Conservation (phyloP, 2,329 filamentous ascomycete species). For the Rugonectria rugulosa region DNA sequence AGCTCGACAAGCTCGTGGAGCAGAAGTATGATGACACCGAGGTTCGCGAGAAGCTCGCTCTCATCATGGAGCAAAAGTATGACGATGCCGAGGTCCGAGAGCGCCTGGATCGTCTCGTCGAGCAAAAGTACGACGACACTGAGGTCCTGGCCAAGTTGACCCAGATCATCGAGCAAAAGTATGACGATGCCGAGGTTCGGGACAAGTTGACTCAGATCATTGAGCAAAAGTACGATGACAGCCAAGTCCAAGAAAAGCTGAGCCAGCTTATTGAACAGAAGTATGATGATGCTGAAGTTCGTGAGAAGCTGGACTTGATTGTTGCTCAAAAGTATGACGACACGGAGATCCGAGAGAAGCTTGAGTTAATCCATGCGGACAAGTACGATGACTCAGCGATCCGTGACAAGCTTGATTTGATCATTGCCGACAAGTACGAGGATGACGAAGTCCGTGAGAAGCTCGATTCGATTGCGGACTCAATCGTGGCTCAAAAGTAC, state of each 20-base stretch:
- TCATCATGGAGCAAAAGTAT: slow-evolving; percentile 61
- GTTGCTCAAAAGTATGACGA: slow-evolving; percentile 64
- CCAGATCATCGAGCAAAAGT: slow-evolving; percentile 43
- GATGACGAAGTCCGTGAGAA: slow-evolving; percentile 41
- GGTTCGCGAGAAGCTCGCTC: slow-evolving; percentile 41
- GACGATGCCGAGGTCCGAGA: slow-evolving; percentile 53
- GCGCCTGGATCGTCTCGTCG: slow-evolving; percentile 57
- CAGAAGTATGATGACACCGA: slow-evolving; percentile 40
- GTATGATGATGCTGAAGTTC: slow-evolving; percentile 39
- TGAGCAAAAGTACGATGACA: slow-evolving; percentile 43
- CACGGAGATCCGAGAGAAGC: slow-evolving; percentile 43
- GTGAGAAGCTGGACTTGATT: slow-evolving; percentile 44
- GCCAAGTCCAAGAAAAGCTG: slow-evolving; percentile 37
- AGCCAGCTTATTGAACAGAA: slow-evolving; percentile 35
- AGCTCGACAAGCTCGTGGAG: slow-evolving; percentile 39
- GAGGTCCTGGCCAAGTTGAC: slow-evolving; percentile 59
- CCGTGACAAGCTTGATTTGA: slow-evolving; percentile 39
- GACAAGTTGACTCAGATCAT: slow-evolving; percentile 44
- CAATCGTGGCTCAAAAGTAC: slow-evolving; percentile 61
- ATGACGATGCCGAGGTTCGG: slow-evolving; percentile 34
- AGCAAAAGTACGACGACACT: slow-evolving; percentile 66
- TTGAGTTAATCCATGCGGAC: slow-evolving; percentile 60
- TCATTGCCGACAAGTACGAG: slow-evolving; percentile 39
- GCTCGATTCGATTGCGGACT: slow-evolving; percentile 38
- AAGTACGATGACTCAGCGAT: slow-evolving; percentile 53